Evolutionary conservation across 164 flowering plant genomes (phyloP).

Genomic region (Berberis vulgaris): DNA sequence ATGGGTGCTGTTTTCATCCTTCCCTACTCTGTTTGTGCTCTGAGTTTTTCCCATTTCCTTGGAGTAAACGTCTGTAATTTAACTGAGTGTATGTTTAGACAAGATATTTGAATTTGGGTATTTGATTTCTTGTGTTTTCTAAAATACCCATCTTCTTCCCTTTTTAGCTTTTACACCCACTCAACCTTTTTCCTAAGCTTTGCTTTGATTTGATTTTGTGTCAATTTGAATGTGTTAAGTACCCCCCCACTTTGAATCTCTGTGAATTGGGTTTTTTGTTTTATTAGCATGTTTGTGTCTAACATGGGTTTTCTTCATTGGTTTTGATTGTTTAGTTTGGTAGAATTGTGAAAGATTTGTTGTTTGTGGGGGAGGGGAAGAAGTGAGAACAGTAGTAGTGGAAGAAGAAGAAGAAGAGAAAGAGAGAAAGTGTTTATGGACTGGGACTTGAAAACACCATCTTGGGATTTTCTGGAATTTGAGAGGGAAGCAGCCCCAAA

Average conservation of each 20-base stretch:
- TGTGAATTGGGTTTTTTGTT: slow-evolving; percentile 5
- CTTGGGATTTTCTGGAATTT: slow-evolving; percentile 43
- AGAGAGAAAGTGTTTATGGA: slow-evolving; percentile 30
- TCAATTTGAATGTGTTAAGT: too few relatives aligned
- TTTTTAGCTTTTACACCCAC: neutral
- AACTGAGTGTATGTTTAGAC: slow-evolving; percentile 1
- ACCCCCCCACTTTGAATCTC: neutral
- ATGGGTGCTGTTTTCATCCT: neutral
- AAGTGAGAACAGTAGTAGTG: neutral
- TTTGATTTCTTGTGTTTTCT: neutral
- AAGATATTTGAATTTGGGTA: slow-evolving; percentile 14
- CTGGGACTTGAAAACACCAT: slow-evolving; percentile 46
- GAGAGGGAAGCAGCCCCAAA: slow-evolving; percentile 23
- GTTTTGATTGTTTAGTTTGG: slow-evolving; percentile 6
- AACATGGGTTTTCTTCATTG: slow-evolving; percentile 1
- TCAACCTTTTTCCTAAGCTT: too few relatives aligned
- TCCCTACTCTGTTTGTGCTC: neutral
- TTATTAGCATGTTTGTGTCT: neutral
- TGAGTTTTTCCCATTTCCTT: slow-evolving; percentile 20
- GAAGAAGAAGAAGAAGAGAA: slow-evolving; percentile 1
- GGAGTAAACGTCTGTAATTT: slow-evolving; percentile 13
- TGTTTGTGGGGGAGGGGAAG: neutral
- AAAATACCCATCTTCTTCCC: slow-evolving; percentile 9
- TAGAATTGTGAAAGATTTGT: slow-evolving; percentile 5
- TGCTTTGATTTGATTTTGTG: neutral